These are phyloP conservation scores for Nicotiana knightiana DNA, from an alignment of 257 asterid genomes.

Conservation along the genomic window DNA sequence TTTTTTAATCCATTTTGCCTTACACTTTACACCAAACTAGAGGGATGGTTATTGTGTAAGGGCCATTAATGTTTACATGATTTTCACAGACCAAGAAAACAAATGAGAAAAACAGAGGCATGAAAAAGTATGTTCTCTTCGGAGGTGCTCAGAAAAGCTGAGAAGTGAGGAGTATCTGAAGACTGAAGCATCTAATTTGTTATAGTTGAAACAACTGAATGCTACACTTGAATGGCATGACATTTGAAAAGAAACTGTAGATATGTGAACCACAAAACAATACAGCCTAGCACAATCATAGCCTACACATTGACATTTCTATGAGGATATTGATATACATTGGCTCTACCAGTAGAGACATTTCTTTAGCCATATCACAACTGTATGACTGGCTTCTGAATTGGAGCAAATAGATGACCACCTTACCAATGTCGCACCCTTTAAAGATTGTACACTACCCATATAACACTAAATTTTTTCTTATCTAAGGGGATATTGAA, in stretches of 20 bases:
- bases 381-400: not conserved
- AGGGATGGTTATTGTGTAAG: not conserved
- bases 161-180: not conserved
- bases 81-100: not conserved
- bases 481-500: not conserved
- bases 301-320: not conserved
- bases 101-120: not conserved
- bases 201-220: conserved; percentile 4
- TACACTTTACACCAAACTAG: not conserved
- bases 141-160: not conserved
- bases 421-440: not conserved
- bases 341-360: not conserved
- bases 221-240: not conserved
- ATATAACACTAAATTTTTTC: not conserved
- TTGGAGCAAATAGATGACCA: not conserved
- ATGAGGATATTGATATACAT: not conserved
- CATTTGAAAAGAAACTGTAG: not conserved
- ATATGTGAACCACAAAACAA: not conserved
- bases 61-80: not conserved
- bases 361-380: not conserved
- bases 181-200: not conserved
- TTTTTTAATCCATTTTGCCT: too few species aligned
- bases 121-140: not conserved
- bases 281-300: not conserved
- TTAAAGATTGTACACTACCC: conserved; percentile 3